These are phyloP conservation scores for Tetrapisispora iriomotensis DNA, from an alignment of 805 yeast species.

Conservation along the genomic window DNA sequence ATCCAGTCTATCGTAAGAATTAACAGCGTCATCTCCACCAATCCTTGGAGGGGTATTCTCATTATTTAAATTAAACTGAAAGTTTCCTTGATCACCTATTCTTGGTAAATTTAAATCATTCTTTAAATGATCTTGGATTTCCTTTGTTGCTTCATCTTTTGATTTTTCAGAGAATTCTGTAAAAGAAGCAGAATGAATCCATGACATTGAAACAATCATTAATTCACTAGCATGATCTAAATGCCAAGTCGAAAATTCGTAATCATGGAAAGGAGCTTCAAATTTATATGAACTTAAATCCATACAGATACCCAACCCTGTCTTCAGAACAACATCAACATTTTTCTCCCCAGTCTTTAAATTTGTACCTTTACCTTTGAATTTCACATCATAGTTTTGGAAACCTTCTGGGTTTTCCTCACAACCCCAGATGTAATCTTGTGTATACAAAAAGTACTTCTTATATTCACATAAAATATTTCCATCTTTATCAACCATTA, in stretches of 20 bases:
- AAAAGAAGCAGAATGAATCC: constrained; percentile 52
- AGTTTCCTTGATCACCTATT: constrained; percentile 21
- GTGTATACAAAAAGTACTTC: constrained; percentile 64
- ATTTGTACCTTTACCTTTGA: constrained; percentile 16
- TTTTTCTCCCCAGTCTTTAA: background rate
- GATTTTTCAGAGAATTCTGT: constrained; percentile 7
- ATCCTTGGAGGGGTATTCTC: constrained; percentile 7
- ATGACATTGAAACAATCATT: constrained; percentile 75
- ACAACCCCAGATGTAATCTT: constrained; percentile 79
- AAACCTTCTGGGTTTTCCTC: constrained; percentile 57
- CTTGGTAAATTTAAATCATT: constrained; percentile 11
- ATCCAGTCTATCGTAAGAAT: constrained; percentile 21
- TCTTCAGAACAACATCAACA: constrained; percentile 26
- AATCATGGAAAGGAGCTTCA: constrained; percentile 63
- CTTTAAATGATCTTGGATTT: constrained; percentile 9
- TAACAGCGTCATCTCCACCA: constrained; percentile 3
- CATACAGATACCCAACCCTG: constrained; percentile 85
- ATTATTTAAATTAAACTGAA: constrained; percentile 15
- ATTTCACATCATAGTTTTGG: constrained; percentile 36
- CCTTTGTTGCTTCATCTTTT: background rate
- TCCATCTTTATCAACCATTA: constrained; percentile 53
- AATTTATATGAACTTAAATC: constrained; percentile 84
- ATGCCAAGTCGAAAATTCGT: constrained; percentile 58
- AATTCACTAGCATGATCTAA: constrained; percentile 39
- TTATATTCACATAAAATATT: constrained; percentile 53